phyloP scores from a whole-genome alignment of 495 filamentous ascomycete species.

The Aspergillus cristatus region DNA sequence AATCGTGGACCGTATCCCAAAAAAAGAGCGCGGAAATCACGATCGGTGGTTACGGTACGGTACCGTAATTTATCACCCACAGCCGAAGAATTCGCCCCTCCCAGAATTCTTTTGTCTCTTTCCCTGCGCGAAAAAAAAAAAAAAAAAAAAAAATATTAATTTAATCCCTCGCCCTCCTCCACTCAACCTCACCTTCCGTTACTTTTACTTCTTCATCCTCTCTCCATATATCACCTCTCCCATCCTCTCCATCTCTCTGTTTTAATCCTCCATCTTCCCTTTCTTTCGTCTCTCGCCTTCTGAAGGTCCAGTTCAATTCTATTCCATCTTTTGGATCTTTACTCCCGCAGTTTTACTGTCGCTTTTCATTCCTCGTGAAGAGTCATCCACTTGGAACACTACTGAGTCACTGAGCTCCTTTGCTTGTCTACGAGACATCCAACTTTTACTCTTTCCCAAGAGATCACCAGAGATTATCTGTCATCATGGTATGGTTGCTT shows the following conservation, averaged over 20 bases:
- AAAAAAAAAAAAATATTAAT: no score
- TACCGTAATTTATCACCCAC: no score
- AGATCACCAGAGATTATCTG: constrained; percentile 31
- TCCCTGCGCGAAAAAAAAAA: constrained; percentile 1
- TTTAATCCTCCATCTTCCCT: constrained; percentile 3
- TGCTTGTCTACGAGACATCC: constrained; percentile 13
- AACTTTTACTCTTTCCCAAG: constrained; percentile 3
- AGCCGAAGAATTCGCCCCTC: no score
- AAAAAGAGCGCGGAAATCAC: neutral
- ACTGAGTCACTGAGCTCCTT: neutral
- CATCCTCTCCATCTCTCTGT: neutral
- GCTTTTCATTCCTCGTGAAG: constrained; percentile 7
- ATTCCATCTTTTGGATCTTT: constrained; percentile 10
- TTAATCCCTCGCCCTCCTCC: constrained; percentile 9
- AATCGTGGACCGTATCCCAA: no score
- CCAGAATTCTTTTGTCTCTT: neutral
- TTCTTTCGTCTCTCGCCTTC: neutral
- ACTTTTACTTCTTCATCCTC: constrained; percentile 6
- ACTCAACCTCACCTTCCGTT: constrained; percentile 14
- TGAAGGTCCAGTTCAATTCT: no score
- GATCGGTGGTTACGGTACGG: no score
- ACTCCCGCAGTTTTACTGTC: neutral
- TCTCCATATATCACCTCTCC: constrained; percentile 12
- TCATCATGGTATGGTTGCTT: constrained; percentile 34
- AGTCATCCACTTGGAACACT: neutral